Conservation (phyloP, 2,329 filamentous ascomycete species). For the Aspergillus candidus region DNA sequence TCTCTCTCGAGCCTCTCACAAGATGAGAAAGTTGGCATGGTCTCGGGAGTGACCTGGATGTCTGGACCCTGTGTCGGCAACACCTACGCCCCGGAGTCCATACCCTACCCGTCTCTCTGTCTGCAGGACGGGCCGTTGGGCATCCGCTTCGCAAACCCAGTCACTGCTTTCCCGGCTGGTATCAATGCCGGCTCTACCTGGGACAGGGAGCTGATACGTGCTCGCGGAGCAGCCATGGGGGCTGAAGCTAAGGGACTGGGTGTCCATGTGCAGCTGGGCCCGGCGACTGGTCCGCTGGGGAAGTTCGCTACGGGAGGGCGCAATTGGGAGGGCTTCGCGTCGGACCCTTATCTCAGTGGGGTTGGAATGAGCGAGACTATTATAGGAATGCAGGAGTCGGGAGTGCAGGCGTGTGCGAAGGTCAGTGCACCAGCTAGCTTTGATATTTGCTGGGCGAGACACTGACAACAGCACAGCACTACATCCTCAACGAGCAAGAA, state of each 20-base stretch:
- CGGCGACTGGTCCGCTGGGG: constrained; percentile 37
- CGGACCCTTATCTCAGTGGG: constrained; percentile 39
- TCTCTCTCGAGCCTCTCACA: constrained; percentile 12
- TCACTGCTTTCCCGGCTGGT: constrained; percentile 39
- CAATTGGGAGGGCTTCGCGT: constrained; percentile 41
- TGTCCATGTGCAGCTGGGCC: constrained; percentile 37
- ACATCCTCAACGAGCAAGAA: constrained; percentile 64
- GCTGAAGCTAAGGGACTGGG: constrained; percentile 38
- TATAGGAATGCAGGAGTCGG: constrained; percentile 37
- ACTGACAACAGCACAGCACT: constrained; percentile 52
- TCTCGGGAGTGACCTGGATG: constrained; percentile 24
- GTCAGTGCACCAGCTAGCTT: constrained; percentile 1
- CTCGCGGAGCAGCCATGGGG: constrained; percentile 49
- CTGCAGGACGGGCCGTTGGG: constrained; percentile 31
- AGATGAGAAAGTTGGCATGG: constrained; percentile 24
- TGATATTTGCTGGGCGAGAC: constrained; percentile 39
- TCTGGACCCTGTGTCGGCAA: constrained; percentile 29
- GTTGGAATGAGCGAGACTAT: constrained; percentile 36
- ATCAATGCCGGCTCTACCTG: constrained; percentile 44
- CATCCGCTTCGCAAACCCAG: constrained; percentile 38
- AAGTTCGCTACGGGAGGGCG: constrained; percentile 36
- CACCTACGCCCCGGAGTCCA: constrained; percentile 22
- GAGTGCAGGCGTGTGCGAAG: constrained; percentile 31
- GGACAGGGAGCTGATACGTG: constrained; percentile 50
- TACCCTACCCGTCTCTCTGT: constrained; percentile 28